phyloP scores from a whole-genome alignment of 2,329 filamentous ascomycete species.

The Acarospora socialis region DNA sequence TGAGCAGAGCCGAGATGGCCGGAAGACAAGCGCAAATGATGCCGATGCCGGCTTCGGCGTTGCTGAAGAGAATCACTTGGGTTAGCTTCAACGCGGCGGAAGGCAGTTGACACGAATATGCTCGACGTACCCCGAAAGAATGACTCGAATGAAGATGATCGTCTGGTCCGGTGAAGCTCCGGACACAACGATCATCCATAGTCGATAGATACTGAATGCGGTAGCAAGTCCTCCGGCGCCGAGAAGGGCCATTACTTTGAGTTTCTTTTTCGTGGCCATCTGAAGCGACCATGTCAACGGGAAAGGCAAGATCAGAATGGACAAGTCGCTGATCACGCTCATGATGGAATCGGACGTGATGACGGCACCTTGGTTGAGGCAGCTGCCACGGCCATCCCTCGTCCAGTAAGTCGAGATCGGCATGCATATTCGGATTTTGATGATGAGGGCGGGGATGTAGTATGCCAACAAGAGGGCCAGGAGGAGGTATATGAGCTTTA shows the following conservation, averaged over 20 bases:
- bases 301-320: conserved; percentile 24
- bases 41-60: conserved; percentile 25
- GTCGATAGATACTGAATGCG: conserved; percentile 25
- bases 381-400: conserved; percentile 15
- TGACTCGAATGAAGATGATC: conserved; percentile 23
- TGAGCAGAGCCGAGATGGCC: conserved; percentile 15
- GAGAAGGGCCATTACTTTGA: conserved; percentile 25
- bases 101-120: too few relatives aligned
- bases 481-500: conserved; percentile 23
- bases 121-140: conserved; percentile 25
- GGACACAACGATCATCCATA: conserved; percentile 22
- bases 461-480: conserved; percentile 22
- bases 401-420: conserved; percentile 25
- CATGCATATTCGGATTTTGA: conserved; percentile 26
- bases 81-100: too few relatives aligned
- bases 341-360: conserved; percentile 27
- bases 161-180: conserved; percentile 21
- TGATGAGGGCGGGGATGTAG: conserved; percentile 22
- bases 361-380: conserved; percentile 24
- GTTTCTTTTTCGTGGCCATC: conserved; percentile 23
- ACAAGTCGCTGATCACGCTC: conserved; percentile 24
- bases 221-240: conserved; percentile 26
- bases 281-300: conserved; percentile 27
- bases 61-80: conserved; percentile 15
- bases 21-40: conserved; percentile 26